Conservation (phyloP, 257 asterid genomes). For the Solanum gracilifrons region DNA sequence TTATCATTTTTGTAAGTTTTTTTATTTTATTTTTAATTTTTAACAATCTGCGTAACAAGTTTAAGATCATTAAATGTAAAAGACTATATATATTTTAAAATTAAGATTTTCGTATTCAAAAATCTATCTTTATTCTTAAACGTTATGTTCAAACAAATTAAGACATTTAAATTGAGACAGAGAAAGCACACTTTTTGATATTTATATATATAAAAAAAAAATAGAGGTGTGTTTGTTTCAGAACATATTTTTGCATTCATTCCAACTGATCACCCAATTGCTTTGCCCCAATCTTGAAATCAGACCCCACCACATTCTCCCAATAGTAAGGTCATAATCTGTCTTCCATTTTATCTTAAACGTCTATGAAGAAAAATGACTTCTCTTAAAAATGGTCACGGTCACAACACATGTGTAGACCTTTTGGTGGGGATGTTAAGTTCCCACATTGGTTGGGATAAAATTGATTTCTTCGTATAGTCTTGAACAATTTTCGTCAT, state of each 20-base stretch:
- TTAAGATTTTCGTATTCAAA: too few species aligned
- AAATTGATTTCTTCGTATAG: background rate
- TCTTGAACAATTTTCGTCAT: background rate
- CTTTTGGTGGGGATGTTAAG: background rate
- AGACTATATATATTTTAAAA: too few species aligned
- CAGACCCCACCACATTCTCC: background rate
- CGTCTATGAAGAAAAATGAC: background rate
- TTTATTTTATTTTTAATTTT: too few species aligned
- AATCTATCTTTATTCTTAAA: too few species aligned
- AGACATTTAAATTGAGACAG: too few species aligned
- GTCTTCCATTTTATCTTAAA: background rate
- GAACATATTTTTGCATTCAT: background rate
- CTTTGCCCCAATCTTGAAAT: background rate
- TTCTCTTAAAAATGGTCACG: background rate
- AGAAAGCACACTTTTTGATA: background rate
- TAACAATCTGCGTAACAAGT: too few species aligned
- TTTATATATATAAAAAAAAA: background rate
- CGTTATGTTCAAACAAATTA: accelerated
- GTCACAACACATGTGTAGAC: background rate
- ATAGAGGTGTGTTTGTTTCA: background rate
- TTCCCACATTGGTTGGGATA: background rate
- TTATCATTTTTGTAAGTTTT: background rate
- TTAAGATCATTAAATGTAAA: too few species aligned
- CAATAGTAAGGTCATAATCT: background rate
- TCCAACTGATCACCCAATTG: background rate